Evolutionary conservation across 805 yeast genomes (phyloP), one percentile per base, ranked within the genome.

Genomic region (Wickerhamiella kurtzmanii): DNA sequence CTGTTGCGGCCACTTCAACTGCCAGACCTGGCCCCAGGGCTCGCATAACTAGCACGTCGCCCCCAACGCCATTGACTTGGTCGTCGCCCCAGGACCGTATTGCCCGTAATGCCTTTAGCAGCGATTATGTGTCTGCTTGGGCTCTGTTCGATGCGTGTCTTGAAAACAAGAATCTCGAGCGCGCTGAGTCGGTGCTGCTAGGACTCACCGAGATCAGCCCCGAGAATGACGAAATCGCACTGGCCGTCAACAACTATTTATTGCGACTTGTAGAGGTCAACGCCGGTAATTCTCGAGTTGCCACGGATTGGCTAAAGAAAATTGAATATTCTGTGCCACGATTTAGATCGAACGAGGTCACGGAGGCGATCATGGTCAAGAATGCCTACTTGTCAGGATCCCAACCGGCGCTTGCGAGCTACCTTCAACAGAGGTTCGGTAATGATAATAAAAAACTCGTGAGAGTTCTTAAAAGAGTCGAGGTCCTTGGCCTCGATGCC

Each of bases 71-170:
- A 38, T 47, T 38, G 21, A 46, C 63, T 3, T 61, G 65, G 65
- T 57, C 64, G 5, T 58, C 64, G n/a, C 64, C 64, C 5, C 50
- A 57, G 28, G 65, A 62, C 37, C 41, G 48, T 13, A 49, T 61
- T 3, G 44, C 58, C 2, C 47, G 63, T 35, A 60, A 59, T 44
- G 52, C 59, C 4, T 61, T 60, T 60, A 71, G 81, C 4, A 74
- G 73, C 57, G 80, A 77, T 52, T 73, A 75, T n/a, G 67, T 71
- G 45, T 80, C 80, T 55, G 68, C 81, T 17, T 86, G 88, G 78
- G 75, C 88, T 2, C 64, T 86, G 35, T 68, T 85, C 37, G 95
- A 86, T 55, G 89, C 92, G 0, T 80, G 88, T 53, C 58, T 86
- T 28, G 75, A 77, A 40, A 73, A 82, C 32, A 72, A 72, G 45